These are phyloP conservation scores for Linum usitatissimum DNA, from an alignment of 345 rosid species.

Conservation along the genomic window DNA sequence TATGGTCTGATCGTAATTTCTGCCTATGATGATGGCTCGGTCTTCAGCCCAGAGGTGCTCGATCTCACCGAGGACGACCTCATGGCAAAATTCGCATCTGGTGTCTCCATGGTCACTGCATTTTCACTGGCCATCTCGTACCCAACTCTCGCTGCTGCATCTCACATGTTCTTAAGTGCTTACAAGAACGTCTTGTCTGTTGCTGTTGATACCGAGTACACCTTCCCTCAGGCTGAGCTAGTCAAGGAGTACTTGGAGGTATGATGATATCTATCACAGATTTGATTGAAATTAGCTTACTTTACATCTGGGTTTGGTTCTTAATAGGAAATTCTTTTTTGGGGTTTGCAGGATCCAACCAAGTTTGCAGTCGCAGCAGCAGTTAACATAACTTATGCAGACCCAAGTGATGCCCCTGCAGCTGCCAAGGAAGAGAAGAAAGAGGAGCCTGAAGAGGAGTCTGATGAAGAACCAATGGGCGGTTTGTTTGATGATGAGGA, in stretches of 20 bases:
- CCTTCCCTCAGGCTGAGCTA: slow-evolving; percentile 16
- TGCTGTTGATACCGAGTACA: slow-evolving; percentile 14
- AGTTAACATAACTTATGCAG: not conserved
- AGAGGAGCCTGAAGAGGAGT: slow-evolving; percentile 16
- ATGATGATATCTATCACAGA: not conserved
- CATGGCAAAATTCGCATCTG: slow-evolving; percentile 13
- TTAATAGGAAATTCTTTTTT: no score
- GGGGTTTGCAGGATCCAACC: slow-evolving; percentile 17
- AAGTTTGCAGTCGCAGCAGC: slow-evolving; percentile 15
- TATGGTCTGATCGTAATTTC: slow-evolving; percentile 14
- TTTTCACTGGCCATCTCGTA: slow-evolving; percentile 14
- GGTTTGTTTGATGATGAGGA: slow-evolving; percentile 13
- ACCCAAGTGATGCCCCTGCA: slow-evolving; percentile 5
- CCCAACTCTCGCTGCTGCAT: slow-evolving; percentile 17
- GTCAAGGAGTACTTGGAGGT: slow-evolving; percentile 20
- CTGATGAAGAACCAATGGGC: slow-evolving; percentile 9
- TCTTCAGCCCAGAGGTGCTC: slow-evolving; percentile 21
- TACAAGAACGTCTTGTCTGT: slow-evolving; percentile 19
- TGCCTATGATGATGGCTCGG: slow-evolving; percentile 16
- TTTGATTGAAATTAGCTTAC: not conserved
- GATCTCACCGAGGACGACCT: slow-evolving; percentile 21
- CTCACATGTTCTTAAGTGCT: slow-evolving; percentile 15
- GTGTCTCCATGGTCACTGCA: slow-evolving; percentile 9
- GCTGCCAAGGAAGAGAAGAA: slow-evolving; percentile 13
- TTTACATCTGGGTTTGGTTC: not conserved